These are phyloP conservation scores for Amphirosellinia nigrospora DNA, from an alignment of 495 filamentous ascomycete species.

Conservation along the genomic window DNA sequence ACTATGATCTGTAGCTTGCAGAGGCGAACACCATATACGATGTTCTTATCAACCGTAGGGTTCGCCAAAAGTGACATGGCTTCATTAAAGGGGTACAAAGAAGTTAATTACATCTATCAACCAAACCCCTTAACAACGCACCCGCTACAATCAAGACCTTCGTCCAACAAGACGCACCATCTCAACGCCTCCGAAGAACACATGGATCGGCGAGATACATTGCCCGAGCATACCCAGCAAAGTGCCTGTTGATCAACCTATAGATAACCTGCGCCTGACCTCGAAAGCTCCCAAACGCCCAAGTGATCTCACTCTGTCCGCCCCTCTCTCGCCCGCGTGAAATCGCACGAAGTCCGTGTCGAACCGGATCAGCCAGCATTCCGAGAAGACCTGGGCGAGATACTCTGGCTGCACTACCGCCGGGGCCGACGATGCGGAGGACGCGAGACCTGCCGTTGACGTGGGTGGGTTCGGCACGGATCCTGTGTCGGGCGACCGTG, in stretches of 20 bases:
- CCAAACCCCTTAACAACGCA: not conserved
- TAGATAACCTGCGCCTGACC: conserved; percentile 25
- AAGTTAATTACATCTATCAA: not conserved
- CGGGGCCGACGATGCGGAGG: conserved; percentile 25
- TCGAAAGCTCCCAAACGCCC: conserved; percentile 32
- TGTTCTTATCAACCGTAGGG: not conserved
- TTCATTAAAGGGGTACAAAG: not conserved
- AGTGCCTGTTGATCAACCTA: not conserved
- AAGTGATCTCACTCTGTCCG: not conserved
- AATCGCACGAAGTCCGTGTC: conserved; percentile 17
- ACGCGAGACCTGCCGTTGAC: conserved; percentile 26
- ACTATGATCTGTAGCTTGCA: not conserved
- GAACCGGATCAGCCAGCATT: not conserved
- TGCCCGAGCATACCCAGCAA: not conserved
- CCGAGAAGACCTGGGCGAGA: conserved; percentile 12
- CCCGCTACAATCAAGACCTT: too few relatives aligned
- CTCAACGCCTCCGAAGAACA: not conserved
- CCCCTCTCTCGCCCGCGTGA: not conserved
- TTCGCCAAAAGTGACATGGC: not conserved
- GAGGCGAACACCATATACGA: not conserved
- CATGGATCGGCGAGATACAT: conserved; percentile 18
- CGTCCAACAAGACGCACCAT: not conserved
- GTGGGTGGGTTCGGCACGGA: conserved; percentile 1
- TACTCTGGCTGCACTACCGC: conserved; percentile 23
- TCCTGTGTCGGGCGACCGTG: conserved; percentile 13